A percentile compares a stretch with the other conserved stretches of the same genome.
Evolutionary conservation across 768 basidiomycete species (phyloP).

Genomic region (Neoboletus magnificus): DNA sequence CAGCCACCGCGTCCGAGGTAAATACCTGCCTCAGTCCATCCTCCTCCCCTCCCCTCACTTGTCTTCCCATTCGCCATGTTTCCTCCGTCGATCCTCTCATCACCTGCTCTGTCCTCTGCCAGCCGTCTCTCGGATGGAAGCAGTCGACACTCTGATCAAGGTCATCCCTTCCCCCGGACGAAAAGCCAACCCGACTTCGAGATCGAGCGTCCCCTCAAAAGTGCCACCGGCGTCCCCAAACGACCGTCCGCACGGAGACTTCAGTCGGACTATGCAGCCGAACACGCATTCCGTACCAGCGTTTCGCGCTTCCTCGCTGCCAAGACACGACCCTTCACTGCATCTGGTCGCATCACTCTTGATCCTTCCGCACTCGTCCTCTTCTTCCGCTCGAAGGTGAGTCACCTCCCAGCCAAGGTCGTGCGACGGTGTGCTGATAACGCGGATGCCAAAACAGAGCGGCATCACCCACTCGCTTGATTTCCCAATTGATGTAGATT

Average conservation of each 20-base stretch:
- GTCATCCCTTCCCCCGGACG: conserved; percentile 37
- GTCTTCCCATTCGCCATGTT: conserved; percentile 22
- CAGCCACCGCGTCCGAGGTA: conserved; percentile 33
- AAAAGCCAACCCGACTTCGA: conserved; percentile 57
- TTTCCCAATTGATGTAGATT: conserved; percentile 76
- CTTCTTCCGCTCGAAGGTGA: conserved; percentile 78
- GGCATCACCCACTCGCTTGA: conserved; percentile 79
- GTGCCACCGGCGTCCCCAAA: conserved; percentile 29
- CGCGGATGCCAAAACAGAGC: conserved; percentile 40
- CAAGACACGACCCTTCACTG: conserved; percentile 60
- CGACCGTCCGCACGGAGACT: conserved; percentile 31
- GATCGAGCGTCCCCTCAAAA: conserved; percentile 53
- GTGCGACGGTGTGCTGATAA: neutral
- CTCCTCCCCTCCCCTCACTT: conserved; percentile 11
- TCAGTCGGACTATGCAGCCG: conserved; percentile 48
- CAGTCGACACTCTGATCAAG: conserved; percentile 31
- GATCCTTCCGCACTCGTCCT: conserved; percentile 65
- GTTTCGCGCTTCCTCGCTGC: conserved; percentile 54
- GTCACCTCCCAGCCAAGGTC: conserved; percentile 9
- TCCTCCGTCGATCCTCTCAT: conserved; percentile 30
- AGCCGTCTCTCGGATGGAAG: conserved; percentile 41
- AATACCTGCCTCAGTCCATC: conserved; percentile 23
- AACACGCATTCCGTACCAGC: conserved; percentile 51
- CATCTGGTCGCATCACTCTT: conserved; percentile 66
- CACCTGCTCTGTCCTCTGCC: conserved; percentile 31